These are phyloP conservation scores for Westerdykella aurantiaca DNA, from an alignment of 2,329 filamentous ascomycete genomes.

Conservation along the genomic window DNA sequence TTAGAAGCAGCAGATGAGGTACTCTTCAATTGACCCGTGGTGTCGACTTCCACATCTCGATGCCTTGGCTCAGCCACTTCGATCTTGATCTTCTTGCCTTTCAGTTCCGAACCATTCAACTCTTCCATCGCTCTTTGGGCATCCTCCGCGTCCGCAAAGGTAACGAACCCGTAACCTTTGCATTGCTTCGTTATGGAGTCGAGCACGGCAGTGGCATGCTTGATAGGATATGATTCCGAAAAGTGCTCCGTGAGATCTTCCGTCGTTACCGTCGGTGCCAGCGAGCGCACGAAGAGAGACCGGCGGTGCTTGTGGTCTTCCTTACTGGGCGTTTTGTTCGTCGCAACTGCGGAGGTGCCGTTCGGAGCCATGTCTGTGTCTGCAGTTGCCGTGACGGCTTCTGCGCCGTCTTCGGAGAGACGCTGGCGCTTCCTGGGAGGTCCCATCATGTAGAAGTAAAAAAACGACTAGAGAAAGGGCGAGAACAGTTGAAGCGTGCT, in stretches of 20 bases:
- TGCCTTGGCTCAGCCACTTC: conserved; percentile 85
- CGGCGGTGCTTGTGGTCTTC: conserved; percentile 40
- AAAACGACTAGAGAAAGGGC: not conserved
- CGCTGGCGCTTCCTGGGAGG: conserved; percentile 39
- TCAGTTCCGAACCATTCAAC: conserved; percentile 69
- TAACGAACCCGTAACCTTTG: conserved; percentile 93
- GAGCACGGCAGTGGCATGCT: conserved; percentile 87
- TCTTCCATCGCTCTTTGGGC: conserved; percentile 74
- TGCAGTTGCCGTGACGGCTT: conserved; percentile 24
- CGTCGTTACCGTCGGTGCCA: conserved; percentile 71
- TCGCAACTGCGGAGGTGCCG: conserved; percentile 3
- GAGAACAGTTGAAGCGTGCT: not conserved
- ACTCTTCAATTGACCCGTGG: conserved; percentile 25
- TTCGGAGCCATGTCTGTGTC: conserved; percentile 16
- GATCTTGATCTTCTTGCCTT: conserved; percentile 75
- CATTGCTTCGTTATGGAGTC: conserved; percentile 82
- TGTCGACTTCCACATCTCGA: conserved; percentile 47
- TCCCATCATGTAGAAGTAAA: conserved; percentile 24
- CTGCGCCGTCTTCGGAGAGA: conserved; percentile 36
- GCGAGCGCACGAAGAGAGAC: conserved; percentile 77
- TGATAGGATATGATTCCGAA: conserved; percentile 88
- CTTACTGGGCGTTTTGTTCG: conserved; percentile 24
- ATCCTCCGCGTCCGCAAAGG: conserved; percentile 90
- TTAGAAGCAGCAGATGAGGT: conserved; percentile 39
- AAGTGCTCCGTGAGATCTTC: conserved; percentile 83